phyloP scores from a whole-genome alignment of 2,329 filamentous ascomycete species.

The Aspergillus glaucus region DNA sequence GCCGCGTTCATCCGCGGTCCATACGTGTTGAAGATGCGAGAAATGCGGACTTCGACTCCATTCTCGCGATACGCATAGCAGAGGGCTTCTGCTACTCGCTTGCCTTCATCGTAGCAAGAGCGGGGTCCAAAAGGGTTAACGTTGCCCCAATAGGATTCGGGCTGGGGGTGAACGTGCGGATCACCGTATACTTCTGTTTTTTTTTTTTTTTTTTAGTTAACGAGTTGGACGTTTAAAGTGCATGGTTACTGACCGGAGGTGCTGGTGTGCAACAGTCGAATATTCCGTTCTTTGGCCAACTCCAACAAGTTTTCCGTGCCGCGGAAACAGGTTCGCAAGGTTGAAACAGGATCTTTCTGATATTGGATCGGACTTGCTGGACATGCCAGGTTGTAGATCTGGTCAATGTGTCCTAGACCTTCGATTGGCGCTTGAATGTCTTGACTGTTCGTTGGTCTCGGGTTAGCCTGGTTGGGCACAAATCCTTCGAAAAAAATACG shows the following conservation, averaged over 20 bases:
- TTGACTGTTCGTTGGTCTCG: conserved; percentile 5
- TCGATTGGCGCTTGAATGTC: conserved; percentile 8
- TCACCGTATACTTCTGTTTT: conserved; percentile 24
- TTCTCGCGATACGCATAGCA: conserved; percentile 27
- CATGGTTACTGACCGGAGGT: conserved; percentile 18
- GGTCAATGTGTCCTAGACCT: conserved; percentile 15
- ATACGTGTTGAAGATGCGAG: conserved; percentile 31
- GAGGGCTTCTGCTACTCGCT: conserved; percentile 35
- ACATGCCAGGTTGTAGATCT: conserved; percentile 30
- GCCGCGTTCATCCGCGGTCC: conserved; percentile 24
- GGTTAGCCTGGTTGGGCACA: not conserved
- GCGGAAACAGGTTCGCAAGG: conserved; percentile 24
- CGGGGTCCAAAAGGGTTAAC: conserved; percentile 38
- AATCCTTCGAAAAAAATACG: not conserved
- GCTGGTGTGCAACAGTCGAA: conserved; percentile 24
- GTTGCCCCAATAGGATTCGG: conserved; percentile 32
- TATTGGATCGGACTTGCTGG: conserved; percentile 28
- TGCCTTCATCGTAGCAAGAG: conserved; percentile 40
- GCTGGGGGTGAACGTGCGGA: conserved; percentile 25
- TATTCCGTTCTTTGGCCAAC: conserved; percentile 21
- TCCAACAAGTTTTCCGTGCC: conserved; percentile 27
- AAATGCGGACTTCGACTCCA: conserved; percentile 24
- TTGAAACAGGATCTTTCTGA: conserved; percentile 25
- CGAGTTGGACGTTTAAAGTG: not conserved
- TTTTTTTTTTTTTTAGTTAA: no score